Base-by-base conservation (phyloP, 805 yeast species). In the Lipomyces sp. region DNA sequence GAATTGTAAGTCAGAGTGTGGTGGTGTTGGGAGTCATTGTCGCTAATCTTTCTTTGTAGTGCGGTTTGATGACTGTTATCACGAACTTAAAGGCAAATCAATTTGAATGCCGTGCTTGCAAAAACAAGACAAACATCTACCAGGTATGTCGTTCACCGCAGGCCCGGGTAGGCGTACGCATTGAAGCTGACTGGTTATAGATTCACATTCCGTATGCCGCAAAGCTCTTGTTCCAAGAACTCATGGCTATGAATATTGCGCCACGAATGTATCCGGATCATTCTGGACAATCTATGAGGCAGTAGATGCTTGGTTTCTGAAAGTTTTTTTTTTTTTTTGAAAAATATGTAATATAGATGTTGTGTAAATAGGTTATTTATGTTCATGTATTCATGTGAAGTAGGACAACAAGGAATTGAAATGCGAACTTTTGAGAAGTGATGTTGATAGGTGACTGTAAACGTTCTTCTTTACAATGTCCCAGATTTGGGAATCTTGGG, bases 51-150 rank as follows among this genome's bases (percentile, higher is more conserved):
- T 37, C 10, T 4, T 24, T 24, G 5, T 34, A 64, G 65, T 95
- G 99, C 84, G 99, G 99, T 54, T 85, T 96, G 79, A 95, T 95
- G 98, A 84, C 93, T 64, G 99, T 96, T 69, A 91, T 95, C 80
- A 98, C 99, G 60, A 95, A 94, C 79, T 84, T 95, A 81, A 95
- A 93, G 80, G 97, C 96, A 84, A 92, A 92, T 77, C 98, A 95
- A 82, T 95, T 91, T 77, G 99, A 95, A 81, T 95, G 99, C 82
- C 91, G 97, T 74, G 92, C 97, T 60, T 95, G 99, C 84, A 94
- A 95, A 81, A 95, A 95, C 82, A 95, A 95, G 85, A 95, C 98
- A 71, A 96, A 94, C 80, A 94, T 95, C 75, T 95, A 92, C 81
- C 99, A 95, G 84, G 90, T 32, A 51, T 51, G 54, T 15, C 54